Base-by-base conservation (phyloP, 306 rosid species). In the Potentilla sterilis region DNA sequence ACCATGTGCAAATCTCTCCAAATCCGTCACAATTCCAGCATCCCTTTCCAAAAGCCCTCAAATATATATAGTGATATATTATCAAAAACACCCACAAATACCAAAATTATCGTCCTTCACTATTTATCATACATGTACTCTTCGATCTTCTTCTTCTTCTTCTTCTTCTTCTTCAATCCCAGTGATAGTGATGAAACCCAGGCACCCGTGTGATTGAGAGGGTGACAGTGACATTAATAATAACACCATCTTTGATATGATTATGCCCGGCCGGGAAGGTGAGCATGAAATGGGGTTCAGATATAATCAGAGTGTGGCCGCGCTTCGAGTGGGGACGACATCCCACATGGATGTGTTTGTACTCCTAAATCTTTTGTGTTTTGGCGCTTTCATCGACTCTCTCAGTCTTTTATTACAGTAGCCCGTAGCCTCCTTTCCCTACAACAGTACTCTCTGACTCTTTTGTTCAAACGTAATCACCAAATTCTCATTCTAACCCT, bases 321-420 rank as follows among this genome's bases (percentile, higher is more conserved):
- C 8, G 15, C 37, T 7, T 37, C 62, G 54, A 38, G 88, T 84
- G 82, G 86, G 92, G 96, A 68, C 88, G 65, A 83, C 81, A 83
- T 59, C 72, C 79, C 91, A 87, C 91, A 84, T 91, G 90, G 90
- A 77, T 73, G 69, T 80, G 82, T 81, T 37, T 47, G 80, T 47
- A 78, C 81, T 76, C 51, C 83, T 2, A 58, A 58, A 22, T 46
- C 48, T 61, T 69, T 59, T 77, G 76, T 37, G 49, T 67, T 18
- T 68, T 75, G 83, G 83, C 76, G 73, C 78, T 86, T 86, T 86
- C 70, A 70, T 78, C 79, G 62, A 80, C 88, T 85, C 79, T 85
- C 79, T 72, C 55, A 9, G 38, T 22, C 58, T 22, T 19, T 24
- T 21, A n/a, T 43, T 78, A 55, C 61, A 55, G 43, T 10, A 64